Evolutionary conservation across 2,329 filamentous ascomycete species (phyloP), one percentile per base, ranked within the genome.

Genomic region (Trichoderma pleuroti): DNA sequence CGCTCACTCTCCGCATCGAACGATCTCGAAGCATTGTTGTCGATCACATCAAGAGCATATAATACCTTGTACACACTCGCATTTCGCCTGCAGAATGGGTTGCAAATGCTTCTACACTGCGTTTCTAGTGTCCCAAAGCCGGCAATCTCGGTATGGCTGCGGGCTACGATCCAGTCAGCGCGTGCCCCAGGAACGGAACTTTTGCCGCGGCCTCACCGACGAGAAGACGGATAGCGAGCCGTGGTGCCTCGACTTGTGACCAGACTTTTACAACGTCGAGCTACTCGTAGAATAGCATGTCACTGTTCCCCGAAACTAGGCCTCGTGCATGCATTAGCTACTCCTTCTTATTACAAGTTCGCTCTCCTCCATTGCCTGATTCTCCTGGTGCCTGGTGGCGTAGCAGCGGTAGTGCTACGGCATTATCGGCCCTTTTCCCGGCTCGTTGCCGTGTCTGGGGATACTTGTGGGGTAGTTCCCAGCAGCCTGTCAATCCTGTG

Each of bases 381-480:
- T 39, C n/a, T 39, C 32, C 16, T 59, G 11, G 52, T 56, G 34
- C 32, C 39, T 59, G 24, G 26, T 67, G 64, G 64, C 65, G 39
- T 46, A 24, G 36, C 28, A 12, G 14, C 28, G 54, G 36, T 56
- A 14, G 54, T 42, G 65, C 65, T 39, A 59, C 56, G 65, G 64
- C 65, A 49, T 21, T 68, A 68, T 68, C 65, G 65, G 65, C 65
- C 65, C 65, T 68, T 60, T 68, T 59, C 28, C 65, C 65, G 54
- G 65, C 65, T 59, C 65, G 54, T 60, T 68, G 36, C 65, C 54
- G 52, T 21, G 65, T 68, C 64, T 28, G 64, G 64, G 64, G 54
- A 60, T 60, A 3, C 56, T 67, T 60, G 65, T 68, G 65, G 65
- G 65, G 65, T 68, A 68, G 49, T 68, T 68, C 14, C 24, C 28